These are phyloP conservation scores for Venturia pyrina DNA, from an alignment of 2,329 filamentous ascomycete genomes.

Conservation along the genomic window DNA sequence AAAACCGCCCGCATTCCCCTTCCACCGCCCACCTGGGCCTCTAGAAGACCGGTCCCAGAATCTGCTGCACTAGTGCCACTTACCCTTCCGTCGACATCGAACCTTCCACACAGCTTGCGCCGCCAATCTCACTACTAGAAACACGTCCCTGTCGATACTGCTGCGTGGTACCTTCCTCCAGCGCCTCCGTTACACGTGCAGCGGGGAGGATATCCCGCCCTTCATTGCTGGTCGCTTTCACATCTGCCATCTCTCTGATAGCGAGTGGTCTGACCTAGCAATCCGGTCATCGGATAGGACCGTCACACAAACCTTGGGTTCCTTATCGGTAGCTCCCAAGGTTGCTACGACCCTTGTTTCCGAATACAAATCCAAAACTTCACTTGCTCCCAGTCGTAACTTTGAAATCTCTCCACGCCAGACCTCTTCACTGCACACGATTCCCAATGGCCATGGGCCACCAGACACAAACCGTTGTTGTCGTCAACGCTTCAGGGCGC, in stretches of 20 bases:
- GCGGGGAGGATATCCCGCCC: background rate
- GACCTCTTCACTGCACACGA: background rate
- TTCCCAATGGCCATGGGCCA: conserved; percentile 5
- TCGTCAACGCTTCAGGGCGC: conserved; percentile 91
- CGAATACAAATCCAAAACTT: background rate
- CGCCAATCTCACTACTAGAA: background rate
- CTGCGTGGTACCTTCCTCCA: background rate
- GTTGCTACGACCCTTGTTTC: background rate
- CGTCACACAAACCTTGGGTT: background rate
- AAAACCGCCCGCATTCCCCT: background rate
- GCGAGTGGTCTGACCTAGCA: too few species aligned
- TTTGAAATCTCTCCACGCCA: background rate
- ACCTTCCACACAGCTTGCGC: background rate
- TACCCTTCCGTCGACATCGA: background rate
- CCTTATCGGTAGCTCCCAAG: background rate
- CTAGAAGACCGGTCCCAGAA: background rate
- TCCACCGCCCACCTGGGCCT: background rate
- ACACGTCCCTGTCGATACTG: background rate
- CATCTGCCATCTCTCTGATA: too few species aligned
- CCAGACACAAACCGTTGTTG: conserved; percentile 48
- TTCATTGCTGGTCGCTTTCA: background rate
- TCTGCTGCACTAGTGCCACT: background rate
- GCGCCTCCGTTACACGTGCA: background rate
- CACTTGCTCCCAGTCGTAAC: background rate
- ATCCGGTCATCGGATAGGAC: background rate